These are phyloP conservation scores for Gynandropsis gynandra DNA, from an alignment of 345 rosid species.

Conservation along the genomic window DNA sequence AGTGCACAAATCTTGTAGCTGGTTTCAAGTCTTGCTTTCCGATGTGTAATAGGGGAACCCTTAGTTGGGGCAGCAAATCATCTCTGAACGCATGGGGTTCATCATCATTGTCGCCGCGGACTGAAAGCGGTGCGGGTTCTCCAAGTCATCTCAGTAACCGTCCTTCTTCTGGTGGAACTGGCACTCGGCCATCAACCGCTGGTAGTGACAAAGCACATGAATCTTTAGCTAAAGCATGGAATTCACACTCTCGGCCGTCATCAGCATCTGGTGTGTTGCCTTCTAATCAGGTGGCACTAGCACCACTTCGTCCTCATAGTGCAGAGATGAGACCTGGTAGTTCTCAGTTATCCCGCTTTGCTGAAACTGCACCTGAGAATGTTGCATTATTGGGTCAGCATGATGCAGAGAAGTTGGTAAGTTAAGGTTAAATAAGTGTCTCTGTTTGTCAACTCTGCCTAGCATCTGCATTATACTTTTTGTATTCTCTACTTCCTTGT, in stretches of 20 bases:
- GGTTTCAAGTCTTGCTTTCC: not conserved
- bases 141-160: slow-evolving; percentile 74
- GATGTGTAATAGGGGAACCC: slow-evolving; percentile 55
- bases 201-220: slow-evolving; percentile 79
- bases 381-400: slow-evolving; percentile 49
- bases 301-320: slow-evolving; percentile 82
- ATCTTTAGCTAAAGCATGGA: slow-evolving; percentile 49
- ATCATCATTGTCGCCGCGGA: slow-evolving; percentile 54
- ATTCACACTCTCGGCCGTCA: slow-evolving; percentile 83
- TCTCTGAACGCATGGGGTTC: slow-evolving; percentile 92
- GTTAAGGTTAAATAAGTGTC: slow-evolving; percentile 8
- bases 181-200: slow-evolving; percentile 89
- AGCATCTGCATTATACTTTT: slow-evolving; percentile 1
- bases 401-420: slow-evolving; percentile 59
- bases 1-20: not conserved
- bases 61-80: slow-evolving; percentile 87
- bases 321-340: slow-evolving; percentile 99
- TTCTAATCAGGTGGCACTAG: slow-evolving; percentile 57
- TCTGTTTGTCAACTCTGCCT: slow-evolving; percentile 11
- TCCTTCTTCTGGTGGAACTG: slow-evolving; percentile 94
- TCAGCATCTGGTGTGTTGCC: slow-evolving; percentile 86
- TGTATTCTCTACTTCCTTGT: slow-evolving; percentile 6
- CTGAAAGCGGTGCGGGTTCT: slow-evolving; percentile 69
- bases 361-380: slow-evolving; percentile 66
- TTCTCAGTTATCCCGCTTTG: slow-evolving; percentile 96